phyloP scores from a whole-genome alignment of 1,284 basidiomycete genomes.

The Amylostereum chailletii region DNA sequence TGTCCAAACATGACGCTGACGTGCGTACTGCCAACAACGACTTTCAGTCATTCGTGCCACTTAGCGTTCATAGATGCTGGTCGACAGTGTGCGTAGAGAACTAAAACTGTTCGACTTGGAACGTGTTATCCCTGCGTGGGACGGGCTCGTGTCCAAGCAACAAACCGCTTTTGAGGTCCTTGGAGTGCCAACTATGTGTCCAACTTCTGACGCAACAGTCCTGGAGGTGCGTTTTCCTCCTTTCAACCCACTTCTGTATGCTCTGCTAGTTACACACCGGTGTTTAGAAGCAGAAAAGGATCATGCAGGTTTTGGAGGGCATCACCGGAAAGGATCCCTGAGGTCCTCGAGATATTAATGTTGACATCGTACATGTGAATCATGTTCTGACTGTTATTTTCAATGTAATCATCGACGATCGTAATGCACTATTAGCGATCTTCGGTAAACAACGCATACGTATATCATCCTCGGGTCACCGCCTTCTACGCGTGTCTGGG shows the following conservation, averaged over 20 bases:
- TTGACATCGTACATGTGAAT: no score
- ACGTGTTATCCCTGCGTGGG: conserved; percentile 63
- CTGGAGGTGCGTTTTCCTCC: conserved; percentile 39
- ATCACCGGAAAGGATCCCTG: no score
- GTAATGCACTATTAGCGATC: no score
- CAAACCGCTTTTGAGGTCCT: conserved; percentile 51
- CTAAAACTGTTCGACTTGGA: conserved; percentile 56
- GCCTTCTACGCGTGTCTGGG: no score
- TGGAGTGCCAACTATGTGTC: conserved; percentile 63
- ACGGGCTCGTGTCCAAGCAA: conserved; percentile 59
- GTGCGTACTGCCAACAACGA: conserved; percentile 28
- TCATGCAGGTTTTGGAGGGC: conserved; percentile 42
- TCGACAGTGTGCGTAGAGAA: conserved; percentile 52
- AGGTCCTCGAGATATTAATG: background rate
- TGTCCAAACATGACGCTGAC: conserved; percentile 64
- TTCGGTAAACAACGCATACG: no score
- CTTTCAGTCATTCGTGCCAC: conserved; percentile 5
- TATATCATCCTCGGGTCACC: no score
- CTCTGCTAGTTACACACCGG: background rate
- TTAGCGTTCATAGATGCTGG: conserved; percentile 39
- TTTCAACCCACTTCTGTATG: background rate
- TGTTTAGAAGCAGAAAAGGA: conserved; percentile 35
- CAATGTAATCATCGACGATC: no score
- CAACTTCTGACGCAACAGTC: conserved; percentile 36
- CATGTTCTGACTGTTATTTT: no score